phyloP scores from a whole-genome alignment of 1,284 basidiomycete genomes.

The Tranzscheliella williamsii region DNA sequence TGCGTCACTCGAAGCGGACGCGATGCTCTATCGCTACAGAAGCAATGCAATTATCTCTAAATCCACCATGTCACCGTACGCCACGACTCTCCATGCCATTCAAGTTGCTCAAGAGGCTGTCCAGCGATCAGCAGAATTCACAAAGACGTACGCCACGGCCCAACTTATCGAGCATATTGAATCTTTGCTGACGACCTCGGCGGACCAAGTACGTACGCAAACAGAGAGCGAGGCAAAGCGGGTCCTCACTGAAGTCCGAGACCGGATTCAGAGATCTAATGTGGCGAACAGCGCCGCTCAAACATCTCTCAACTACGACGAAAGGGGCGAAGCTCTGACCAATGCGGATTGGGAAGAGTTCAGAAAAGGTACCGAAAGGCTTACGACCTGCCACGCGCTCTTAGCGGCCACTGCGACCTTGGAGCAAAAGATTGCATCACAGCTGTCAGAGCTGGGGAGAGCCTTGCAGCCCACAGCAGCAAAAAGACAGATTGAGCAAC shows the following conservation, averaged over 20 bases:
- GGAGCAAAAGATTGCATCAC: conserved; percentile 22
- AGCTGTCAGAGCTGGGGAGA: conserved; percentile 19
- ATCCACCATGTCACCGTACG: background rate
- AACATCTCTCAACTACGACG: conserved; percentile 17
- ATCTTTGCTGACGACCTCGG: conserved; percentile 3
- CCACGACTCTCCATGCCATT: conserved; percentile 1
- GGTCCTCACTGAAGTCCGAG: conserved; percentile 1
- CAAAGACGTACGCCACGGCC: conserved; percentile 18
- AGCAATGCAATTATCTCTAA: conserved; percentile 18
- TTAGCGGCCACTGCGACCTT: conserved; percentile 6
- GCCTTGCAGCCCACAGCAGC: background rate
- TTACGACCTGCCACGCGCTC: conserved; percentile 16
- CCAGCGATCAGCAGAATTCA: conserved; percentile 10
- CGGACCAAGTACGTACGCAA: background rate
- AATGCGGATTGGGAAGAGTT: conserved; percentile 32
- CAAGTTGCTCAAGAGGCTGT: conserved; percentile 11
- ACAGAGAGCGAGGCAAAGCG: conserved; percentile 5
- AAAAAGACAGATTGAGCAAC: too few species aligned
- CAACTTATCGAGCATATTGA: conserved; percentile 18
- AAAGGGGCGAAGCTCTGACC: conserved; percentile 21
- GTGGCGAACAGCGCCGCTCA: conserved; percentile 4
- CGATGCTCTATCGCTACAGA: too few species aligned
- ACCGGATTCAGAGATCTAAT: conserved; percentile 15
- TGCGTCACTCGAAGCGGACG: conserved; percentile 23
- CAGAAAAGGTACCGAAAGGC: conserved; percentile 15